phyloP scores from a whole-genome alignment of 2,329 filamentous ascomycete genomes.

The Cercospora sp. region DNA sequence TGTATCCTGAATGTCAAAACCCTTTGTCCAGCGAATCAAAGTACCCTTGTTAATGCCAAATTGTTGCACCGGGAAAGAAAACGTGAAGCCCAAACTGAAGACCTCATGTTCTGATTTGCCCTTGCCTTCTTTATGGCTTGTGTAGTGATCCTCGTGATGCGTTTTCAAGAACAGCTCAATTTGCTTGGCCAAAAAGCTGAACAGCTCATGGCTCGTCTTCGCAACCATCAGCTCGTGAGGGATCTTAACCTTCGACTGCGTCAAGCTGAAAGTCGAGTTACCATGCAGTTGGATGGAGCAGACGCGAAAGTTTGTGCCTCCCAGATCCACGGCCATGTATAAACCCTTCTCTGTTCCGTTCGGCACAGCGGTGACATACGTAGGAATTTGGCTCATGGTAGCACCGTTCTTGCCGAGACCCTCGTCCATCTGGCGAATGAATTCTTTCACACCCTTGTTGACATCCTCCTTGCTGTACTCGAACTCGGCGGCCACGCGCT shows the following conservation, averaged over 20 bases:
- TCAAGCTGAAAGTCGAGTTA: conserved; percentile 91
- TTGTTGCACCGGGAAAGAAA: conserved; percentile 95
- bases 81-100: conserved; percentile 97
- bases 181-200: conserved; percentile 88
- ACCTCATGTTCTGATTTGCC: conserved; percentile 71
- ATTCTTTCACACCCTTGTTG: conserved; percentile 79
- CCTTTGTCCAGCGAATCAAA: conserved; percentile 97
- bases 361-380: conserved; percentile 92
- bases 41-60: conserved; percentile 92
- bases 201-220: conserved; percentile 81
- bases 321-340: conserved; percentile 96
- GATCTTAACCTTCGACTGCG: conserved; percentile 88
- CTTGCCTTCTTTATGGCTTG: conserved; percentile 54
- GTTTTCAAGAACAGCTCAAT: conserved; percentile 83
- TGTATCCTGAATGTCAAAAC: conserved; percentile 94
- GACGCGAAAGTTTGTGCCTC: conserved; percentile 96
- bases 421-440: conserved; percentile 85
- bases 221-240: conserved; percentile 88
- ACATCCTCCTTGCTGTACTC: conserved; percentile 78
- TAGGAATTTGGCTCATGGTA: conserved; percentile 91
- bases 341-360: conserved; percentile 98
- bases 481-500: conserved; percentile 79
- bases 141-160: conserved; percentile 87
- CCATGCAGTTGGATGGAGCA: conserved; percentile 93
- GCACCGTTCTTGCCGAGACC: conserved; percentile 76